Percentiles rank a stretch among this genome's conserved stretches.
phyloP scores from a whole-genome alignment of 345 rosid genomes.

The Psidium friedrichsthalianum region DNA sequence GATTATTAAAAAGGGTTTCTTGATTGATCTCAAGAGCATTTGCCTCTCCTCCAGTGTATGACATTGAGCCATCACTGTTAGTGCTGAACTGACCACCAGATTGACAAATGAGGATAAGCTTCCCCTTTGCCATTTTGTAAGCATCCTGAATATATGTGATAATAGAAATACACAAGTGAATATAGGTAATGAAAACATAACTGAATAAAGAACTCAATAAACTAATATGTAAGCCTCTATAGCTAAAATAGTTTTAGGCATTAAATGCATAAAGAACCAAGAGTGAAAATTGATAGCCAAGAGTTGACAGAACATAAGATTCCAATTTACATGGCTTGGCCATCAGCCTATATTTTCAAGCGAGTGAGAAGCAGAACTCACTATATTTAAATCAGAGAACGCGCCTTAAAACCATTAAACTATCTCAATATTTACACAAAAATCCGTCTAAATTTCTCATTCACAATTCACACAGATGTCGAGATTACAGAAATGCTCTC shows the following conservation, averaged over 20 bases:
- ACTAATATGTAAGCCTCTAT: not conserved
- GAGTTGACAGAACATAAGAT: not conserved
- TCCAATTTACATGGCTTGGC: not conserved
- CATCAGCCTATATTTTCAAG: not conserved
- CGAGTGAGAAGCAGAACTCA: not conserved
- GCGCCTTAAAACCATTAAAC: not conserved
- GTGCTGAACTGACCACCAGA: conserved; percentile 64
- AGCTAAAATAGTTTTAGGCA: not conserved
- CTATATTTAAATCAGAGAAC: not conserved
- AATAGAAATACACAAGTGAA: conserved; percentile 10
- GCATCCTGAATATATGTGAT: not conserved
- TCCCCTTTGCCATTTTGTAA: conserved; percentile 54
- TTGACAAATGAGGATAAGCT: conserved; percentile 87
- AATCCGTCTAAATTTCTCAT: not conserved
- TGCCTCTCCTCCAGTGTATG: conserved; percentile 79
- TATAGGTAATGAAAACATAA: not conserved
- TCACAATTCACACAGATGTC: not conserved
- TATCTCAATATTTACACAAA: not conserved
- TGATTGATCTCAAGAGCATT: conserved; percentile 59
- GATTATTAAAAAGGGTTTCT: conserved; percentile 56
- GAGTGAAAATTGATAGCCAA: not conserved
- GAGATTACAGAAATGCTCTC: not conserved
- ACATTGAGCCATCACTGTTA: conserved; percentile 54
- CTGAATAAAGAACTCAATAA: not conserved
- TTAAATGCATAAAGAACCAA: not conserved